phyloP scores from a whole-genome alignment of 768 basidiomycete species.

The Favolaschia claudopus region DNA sequence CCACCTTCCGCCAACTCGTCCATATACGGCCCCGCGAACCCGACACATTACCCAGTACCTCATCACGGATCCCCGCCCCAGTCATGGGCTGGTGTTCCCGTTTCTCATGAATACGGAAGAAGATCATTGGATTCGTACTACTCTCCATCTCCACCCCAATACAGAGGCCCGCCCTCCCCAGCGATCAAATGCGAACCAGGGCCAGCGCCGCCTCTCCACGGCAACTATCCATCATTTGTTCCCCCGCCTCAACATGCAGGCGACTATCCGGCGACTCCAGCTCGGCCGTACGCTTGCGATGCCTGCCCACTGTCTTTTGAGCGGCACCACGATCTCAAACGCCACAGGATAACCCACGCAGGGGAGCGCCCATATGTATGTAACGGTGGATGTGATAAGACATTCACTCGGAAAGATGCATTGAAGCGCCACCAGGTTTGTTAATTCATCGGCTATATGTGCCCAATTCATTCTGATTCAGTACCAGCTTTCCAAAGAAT shows the following conservation, averaged over 20 bases:
- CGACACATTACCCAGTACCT: neutral
- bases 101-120: too few species aligned
- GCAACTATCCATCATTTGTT: neutral
- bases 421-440: slow-evolving; percentile 85
- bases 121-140: too few species aligned
- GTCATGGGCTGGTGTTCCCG: neutral
- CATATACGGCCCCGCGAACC: neutral
- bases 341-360: slow-evolving; percentile 83
- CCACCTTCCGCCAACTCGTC: neutral
- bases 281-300: slow-evolving; percentile 71
- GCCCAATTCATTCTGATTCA: neutral
- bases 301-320: slow-evolving; percentile 84
- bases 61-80: neutral
- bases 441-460: neutral
- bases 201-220: neutral
- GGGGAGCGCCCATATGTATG: slow-evolving; percentile 86
- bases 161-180: neutral
- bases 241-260: slow-evolving; percentile 12
- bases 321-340: slow-evolving; percentile 84
- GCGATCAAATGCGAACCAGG: neutral
- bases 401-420: slow-evolving; percentile 87
- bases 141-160: neutral
- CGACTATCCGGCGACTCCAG: slow-evolving; percentile 63
- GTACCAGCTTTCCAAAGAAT: slow-evolving; percentile 20
- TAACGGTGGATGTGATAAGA: slow-evolving; percentile 86